Base-by-base conservation (phyloP, 345 rosid species). In the Toxicodendron radicans region DNA sequence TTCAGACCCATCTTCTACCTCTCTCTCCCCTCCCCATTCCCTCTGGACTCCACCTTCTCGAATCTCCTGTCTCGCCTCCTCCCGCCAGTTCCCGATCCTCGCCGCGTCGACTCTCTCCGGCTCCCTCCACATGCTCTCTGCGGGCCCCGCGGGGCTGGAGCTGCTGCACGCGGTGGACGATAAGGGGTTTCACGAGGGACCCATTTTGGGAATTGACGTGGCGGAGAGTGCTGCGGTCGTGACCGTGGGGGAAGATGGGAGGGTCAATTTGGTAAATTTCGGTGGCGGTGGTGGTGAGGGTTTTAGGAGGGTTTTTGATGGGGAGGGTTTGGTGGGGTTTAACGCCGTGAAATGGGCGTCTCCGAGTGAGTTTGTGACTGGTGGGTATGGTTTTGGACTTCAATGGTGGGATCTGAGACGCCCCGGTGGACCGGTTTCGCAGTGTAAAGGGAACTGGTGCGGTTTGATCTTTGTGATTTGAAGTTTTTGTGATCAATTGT, bases 321-420 rank as follows among this genome's bases (percentile, higher is more conserved):
- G 88, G 60, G 86, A 85, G 57, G 99, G 98, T 10, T 73, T 92
- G 78, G 91, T 90, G 38, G 87, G 90, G 17, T 95, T 90, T 74
- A 84, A 86, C 17, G 89, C 96, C 1, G 97, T 84, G 65, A 92
- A 80, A 70, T 91, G 98, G 97, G 98, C 94, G 7, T 95, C 99
- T 7, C 87, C 90, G 14, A 75, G 74, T 65, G 99, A 95, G 83
- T 92, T 92, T 79, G 94, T 89, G 4, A 92, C 97, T 2, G 99
- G 98, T 61, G 95, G 99, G 33, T 86, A 73, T 56, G 98, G 98
- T 23, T 90, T 87, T 73, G 90, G 95, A 68, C 73, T 95, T 51
- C 97, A 88, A 41, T 87, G 94, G 96, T 95, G 98, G 99, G 99
- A 95, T 81, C 85, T 77, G 73, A 85, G 98, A 81, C 89, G 79